Conservation (phyloP, 495 filamentous ascomycete species). For the Aspergillus mulundensis region DNA sequence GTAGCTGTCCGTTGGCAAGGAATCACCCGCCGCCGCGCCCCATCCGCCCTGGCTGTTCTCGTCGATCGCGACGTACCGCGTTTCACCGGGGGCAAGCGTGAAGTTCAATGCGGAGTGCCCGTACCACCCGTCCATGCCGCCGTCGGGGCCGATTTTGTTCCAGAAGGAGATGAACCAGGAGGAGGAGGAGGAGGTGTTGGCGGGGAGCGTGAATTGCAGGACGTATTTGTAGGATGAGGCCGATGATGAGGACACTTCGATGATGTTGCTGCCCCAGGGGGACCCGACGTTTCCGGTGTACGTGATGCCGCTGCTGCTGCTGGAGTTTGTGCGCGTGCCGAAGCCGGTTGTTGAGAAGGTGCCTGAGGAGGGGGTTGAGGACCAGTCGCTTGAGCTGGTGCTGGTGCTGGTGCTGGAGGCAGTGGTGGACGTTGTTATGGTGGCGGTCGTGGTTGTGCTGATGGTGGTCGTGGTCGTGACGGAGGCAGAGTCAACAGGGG, state of each 20-base stretch:
- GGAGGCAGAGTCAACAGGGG: too few species aligned
- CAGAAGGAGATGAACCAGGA: conserved; percentile 1
- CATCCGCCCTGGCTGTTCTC: neutral
- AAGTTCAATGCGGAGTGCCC: neutral
- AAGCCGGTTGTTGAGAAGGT: conserved; percentile 6
- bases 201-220: neutral
- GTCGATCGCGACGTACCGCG: neutral
- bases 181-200: neutral
- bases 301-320: neutral
- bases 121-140: conserved; percentile 1
- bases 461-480: too few species aligned
- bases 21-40: neutral
- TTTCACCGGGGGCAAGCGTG: neutral
- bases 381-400: conserved; percentile 2
- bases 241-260: neutral
- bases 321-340: neutral
- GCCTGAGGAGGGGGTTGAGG: conserved; percentile 1
- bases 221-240: conserved; percentile 2
- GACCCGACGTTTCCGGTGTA: conserved; percentile 1
- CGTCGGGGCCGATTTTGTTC: conserved; percentile 3
- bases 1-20: neutral
- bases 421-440: too few species aligned
- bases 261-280: conserved; percentile 5
- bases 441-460: too few species aligned
- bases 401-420: neutral